These are phyloP conservation scores for Steccherinum ochraceum DNA, from an alignment of 768 basidiomycete species.

Conservation along the genomic window DNA sequence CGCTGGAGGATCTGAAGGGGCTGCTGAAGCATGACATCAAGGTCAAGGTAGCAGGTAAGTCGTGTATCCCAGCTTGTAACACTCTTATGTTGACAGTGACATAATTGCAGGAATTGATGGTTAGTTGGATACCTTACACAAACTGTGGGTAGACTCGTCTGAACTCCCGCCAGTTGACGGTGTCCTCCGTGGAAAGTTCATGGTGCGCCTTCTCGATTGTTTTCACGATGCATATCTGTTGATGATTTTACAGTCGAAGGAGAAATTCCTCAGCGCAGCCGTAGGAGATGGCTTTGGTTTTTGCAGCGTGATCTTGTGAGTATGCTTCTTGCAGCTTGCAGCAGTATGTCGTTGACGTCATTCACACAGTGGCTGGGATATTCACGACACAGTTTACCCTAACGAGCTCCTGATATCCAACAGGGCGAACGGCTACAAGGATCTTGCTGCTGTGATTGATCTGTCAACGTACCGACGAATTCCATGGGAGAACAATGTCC, in stretches of 20 bases:
- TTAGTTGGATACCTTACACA: slow-evolving; percentile 23
- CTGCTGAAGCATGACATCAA: slow-evolving; percentile 64
- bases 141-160: background rate
- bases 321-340: slow-evolving; percentile 9
- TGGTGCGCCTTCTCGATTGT: slow-evolving; percentile 40
- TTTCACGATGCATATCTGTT: background rate
- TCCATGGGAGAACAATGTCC: slow-evolving; percentile 86
- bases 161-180: slow-evolving; percentile 65
- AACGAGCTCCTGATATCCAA: slow-evolving; percentile 89
- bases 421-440: slow-evolving; percentile 85
- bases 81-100: slow-evolving; percentile 1
- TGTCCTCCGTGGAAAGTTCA: slow-evolving; percentile 89
- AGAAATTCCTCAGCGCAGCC: slow-evolving; percentile 82
- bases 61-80: background rate
- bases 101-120: slow-evolving; percentile 55
- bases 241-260: slow-evolving; percentile 57
- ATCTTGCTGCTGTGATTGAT: slow-evolving; percentile 83
- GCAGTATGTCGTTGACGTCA: no score
- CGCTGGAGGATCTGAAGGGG: slow-evolving; percentile 49
- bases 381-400: slow-evolving; percentile 82
- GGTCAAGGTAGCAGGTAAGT: slow-evolving; percentile 88
- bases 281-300: slow-evolving; percentile 85
- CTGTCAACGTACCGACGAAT: slow-evolving; percentile 83
- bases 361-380: slow-evolving; percentile 72
- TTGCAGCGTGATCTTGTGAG: slow-evolving; percentile 88